phyloP scores from a whole-genome alignment of 805 yeast genomes.

The Yarrowia porcina region DNA sequence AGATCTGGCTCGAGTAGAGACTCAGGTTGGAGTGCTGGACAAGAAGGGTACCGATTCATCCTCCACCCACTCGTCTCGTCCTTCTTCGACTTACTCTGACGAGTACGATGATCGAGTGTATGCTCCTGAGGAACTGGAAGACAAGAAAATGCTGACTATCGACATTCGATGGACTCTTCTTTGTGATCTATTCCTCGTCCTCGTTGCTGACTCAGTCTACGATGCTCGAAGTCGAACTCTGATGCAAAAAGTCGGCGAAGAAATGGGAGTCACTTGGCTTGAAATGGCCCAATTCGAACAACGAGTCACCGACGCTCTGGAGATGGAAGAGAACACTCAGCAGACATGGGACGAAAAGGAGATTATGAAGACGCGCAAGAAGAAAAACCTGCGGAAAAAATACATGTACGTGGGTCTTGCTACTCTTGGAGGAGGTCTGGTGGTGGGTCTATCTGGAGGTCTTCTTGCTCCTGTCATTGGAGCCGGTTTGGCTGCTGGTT shows the following conservation, averaged over 20 bases:
- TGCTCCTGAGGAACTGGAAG: conserved; percentile 32
- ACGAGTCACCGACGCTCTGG: conserved; percentile 83
- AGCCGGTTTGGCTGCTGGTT: conserved; percentile 96
- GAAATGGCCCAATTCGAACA: conserved; percentile 88
- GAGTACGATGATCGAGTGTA: conserved; percentile 27
- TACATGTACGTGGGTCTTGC: conserved; percentile 90
- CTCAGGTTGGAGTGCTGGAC: not conserved
- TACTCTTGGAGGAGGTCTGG: conserved; percentile 91
- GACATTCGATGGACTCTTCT: conserved; percentile 91
- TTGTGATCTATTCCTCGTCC: conserved; percentile 80
- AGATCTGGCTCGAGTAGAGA: conserved; percentile 1
- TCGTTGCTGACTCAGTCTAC: conserved; percentile 79
- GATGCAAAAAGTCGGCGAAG: conserved; percentile 62
- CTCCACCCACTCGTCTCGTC: not conserved
- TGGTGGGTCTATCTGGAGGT: conserved; percentile 93
- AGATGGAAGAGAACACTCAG: conserved; percentile 77
- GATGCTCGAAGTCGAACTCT: conserved; percentile 86
- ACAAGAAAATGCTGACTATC: conserved; percentile 45
- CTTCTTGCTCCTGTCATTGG: conserved; percentile 96
- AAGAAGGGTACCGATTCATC: not conserved
- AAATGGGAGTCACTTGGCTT: conserved; percentile 54
- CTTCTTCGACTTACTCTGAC: not conserved
- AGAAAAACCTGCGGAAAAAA: conserved; percentile 58
- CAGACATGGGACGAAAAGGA: conserved; percentile 71
- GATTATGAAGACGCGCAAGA: conserved; percentile 68